These are phyloP conservation scores for Paraconiothyrium brasiliense DNA, from an alignment of 2,329 filamentous ascomycete genomes.

Conservation along the genomic window DNA sequence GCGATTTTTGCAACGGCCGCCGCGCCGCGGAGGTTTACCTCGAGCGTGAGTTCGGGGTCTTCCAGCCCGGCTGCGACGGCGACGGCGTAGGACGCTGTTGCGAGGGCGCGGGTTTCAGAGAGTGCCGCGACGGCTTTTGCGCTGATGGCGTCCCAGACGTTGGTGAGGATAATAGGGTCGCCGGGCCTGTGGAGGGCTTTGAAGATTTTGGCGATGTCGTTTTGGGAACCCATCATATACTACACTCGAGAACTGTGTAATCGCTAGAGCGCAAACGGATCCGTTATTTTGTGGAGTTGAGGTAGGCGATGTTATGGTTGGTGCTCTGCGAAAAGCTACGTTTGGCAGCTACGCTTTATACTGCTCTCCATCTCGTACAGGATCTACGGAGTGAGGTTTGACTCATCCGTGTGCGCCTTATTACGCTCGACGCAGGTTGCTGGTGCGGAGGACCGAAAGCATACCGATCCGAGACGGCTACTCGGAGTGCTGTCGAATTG, in stretches of 20 bases:
- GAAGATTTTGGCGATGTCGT: conserved; percentile 25
- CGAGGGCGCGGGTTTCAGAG: conserved; percentile 53
- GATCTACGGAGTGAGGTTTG: background rate
- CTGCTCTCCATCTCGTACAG: background rate
- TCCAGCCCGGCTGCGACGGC: conserved; percentile 42
- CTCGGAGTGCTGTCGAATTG: conserved; percentile 4
- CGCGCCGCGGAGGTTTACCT: conserved; percentile 62
- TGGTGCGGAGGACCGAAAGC: background rate
- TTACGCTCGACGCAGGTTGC: too few relatives aligned
- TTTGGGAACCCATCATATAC: conserved; percentile 23
- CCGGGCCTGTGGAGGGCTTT: conserved; percentile 61
- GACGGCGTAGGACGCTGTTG: conserved; percentile 49
- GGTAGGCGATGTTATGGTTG: background rate
- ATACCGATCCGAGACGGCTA: conserved; percentile 7
- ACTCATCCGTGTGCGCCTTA: background rate
- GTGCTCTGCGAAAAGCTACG: too few relatives aligned
- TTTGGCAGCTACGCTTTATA: background rate
- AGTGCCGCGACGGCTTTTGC: conserved; percentile 58
- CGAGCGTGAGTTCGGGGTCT: conserved; percentile 56
- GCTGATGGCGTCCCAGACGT: conserved; percentile 64
- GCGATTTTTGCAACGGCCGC: conserved; percentile 57
- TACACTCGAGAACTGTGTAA: background rate
- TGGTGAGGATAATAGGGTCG: conserved; percentile 63
- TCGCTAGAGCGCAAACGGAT: background rate
- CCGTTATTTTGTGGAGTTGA: background rate